Base-by-base conservation (phyloP, 2,329 filamentous ascomycete genomes). In the Aureobasidium pullulans region DNA sequence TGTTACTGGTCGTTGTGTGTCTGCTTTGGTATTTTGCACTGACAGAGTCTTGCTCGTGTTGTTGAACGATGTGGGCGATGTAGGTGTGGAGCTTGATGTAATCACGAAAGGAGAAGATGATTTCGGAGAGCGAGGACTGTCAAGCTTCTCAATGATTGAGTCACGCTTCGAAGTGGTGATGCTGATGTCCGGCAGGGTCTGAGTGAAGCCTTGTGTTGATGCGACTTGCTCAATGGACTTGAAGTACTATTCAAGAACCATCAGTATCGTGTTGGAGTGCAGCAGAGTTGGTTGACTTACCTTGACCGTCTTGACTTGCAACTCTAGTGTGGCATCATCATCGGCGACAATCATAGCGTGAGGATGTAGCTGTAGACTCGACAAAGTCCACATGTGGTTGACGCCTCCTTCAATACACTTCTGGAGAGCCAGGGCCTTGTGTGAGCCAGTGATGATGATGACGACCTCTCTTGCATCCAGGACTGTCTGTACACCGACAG, bases 321-420 rank as follows among this genome's bases (percentile, higher is more conserved):
- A 67, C 67, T 81, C 72, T 62, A 81, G 57, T 37, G 77, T 76
- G 66, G 77, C 75, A 69, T 93, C 89, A 67, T 93, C 88, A 67
- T 95, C 90, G 47, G 88, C 88, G 9, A 93, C 88, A 64, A 94
- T 85, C 79, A 94, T 84, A 57, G 89, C 86, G 67, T 92, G 87
- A 3, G 84, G 86, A 71, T 94, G 90, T 63, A 93, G 76, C 71
- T 95, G 90, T 43, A 95, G 78, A 58, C 84, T 85, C 8, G 89
- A 93, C 6, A 94, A 80, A 1, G 90, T 93, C 89, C 90, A 95
- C 88, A 93, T 93, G 75, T 94, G 90, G 72, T 91, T 93, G 62
- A 95, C 83, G 32, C 87, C 87, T 60, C 87, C 86, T 72, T 95
- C 90, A 63, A 95, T 83, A 66, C 88, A 91, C 67, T 84, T 87